A percentile compares a stretch with the other conserved stretches of the same genome.
phyloP scores from a whole-genome alignment of 805 yeast genomes.

The Suhomyces prunicola region DNA sequence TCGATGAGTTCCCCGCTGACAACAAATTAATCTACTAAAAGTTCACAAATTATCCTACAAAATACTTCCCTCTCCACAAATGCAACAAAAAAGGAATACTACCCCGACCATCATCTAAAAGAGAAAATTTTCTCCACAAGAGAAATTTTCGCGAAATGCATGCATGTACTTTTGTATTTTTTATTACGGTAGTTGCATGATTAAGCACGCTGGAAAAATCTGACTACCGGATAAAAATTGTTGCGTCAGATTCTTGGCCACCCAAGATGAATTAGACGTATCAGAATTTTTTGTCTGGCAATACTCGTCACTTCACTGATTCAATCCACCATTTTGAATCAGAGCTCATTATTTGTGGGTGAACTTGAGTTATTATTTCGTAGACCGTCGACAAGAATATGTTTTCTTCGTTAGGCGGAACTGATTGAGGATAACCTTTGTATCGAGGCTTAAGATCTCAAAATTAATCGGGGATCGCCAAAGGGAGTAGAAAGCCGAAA shows the following conservation, averaged over 20 bases:
- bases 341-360: not conserved
- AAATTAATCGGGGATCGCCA: not conserved
- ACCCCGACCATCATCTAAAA: not conserved
- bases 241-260: not conserved
- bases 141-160: not conserved
- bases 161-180: not conserved
- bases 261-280: not conserved
- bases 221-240: not conserved
- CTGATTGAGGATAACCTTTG: not conserved
- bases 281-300: not conserved
- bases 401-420: not conserved
- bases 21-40: not conserved
- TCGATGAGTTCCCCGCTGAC: not conserved
- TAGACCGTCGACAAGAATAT: not conserved
- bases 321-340: no score
- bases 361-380: not conserved
- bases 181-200: not conserved
- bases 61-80: not conserved
- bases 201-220: not conserved
- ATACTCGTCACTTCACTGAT: not conserved
- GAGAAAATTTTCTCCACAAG: not conserved
- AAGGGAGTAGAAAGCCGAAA: not conserved
- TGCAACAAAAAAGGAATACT: not conserved
- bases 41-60: not conserved
- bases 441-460: not conserved